Evolutionary conservation across 148 eudicot species (phyloP), one percentile per base, ranked within the genome.

Genomic region (Arbutus unedo): DNA sequence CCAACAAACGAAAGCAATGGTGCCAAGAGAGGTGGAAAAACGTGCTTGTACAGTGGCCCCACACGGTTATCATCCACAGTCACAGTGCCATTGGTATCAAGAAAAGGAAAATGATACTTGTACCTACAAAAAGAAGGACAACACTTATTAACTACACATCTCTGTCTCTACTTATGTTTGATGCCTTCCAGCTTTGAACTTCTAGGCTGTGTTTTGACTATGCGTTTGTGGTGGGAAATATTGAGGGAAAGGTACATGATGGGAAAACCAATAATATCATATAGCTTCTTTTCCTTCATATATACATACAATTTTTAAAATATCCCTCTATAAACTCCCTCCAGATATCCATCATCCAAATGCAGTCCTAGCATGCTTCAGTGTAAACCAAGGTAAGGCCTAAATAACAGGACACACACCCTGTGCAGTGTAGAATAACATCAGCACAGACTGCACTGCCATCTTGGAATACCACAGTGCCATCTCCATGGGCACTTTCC

Each of bases 1-100:
- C 99, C 99, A 60, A 96, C 91, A 81, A 96, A 96, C 11, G 99
- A 94, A 80, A 94, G 92, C 82, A 88, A 85, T n/a, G 99, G 99
- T 51, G 98, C 96, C 64, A 96, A 85, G 38, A 86, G 78, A 50
- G 99, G 98, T 13, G 98, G 97, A 85, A 94, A 96, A 45, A 96
- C 82, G 73, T 96, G 99, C 91, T 96, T 86, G 90, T 96, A 96
- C 38, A 96, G 87, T 50, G 98, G 99, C 16, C 96, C 97, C 82
- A 96, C 98, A 13, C 96, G 89, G 85, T 93, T 96, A 84, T 96
- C 98, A 77, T 93, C 94, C 54, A 96, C 96, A 47, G 76, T 86
- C 59, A 96, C 91, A 15, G 68, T 79, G 64, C 87, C 91, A 48
- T 87, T 87, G n/a, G 90, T 86, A 9, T 88, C 88, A 70, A 96